Percentiles rank a stretch among this genome's conserved stretches.
phyloP scores from a whole-genome alignment of 1,284 basidiomycete genomes.

The Ganoderma meredithae region DNA sequence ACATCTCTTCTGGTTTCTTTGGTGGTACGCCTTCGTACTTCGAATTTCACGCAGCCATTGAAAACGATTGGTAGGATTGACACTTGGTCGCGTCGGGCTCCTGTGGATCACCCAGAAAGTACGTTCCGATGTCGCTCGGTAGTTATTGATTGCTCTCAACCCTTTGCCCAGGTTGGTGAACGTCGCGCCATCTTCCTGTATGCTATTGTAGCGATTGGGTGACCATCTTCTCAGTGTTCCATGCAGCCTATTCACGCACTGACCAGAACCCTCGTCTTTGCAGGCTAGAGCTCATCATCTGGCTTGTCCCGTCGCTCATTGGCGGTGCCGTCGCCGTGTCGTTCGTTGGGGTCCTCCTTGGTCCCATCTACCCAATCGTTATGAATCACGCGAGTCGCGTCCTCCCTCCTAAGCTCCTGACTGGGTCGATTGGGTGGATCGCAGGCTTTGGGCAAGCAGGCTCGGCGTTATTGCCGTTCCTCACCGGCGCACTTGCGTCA shows the following conservation, averaged over 20 bases:
- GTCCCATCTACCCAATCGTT: conserved; percentile 62
- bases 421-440: conserved; percentile 66
- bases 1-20: conserved; percentile 60
- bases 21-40: conserved; percentile 45
- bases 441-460: conserved; percentile 62
- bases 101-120: conserved; percentile 60
- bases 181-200: conserved; percentile 50
- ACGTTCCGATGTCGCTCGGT: conserved; percentile 1
- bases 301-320: conserved; percentile 67
- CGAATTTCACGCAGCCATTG: background rate
- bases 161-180: conserved; percentile 49
- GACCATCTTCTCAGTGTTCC: conserved; percentile 15
- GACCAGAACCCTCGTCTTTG: background rate
- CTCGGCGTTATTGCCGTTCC: conserved; percentile 61
- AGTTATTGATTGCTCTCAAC: background rate
- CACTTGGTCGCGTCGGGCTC: conserved; percentile 52
- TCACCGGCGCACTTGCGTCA: conserved; percentile 60
- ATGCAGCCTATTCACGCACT: background rate
- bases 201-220: conserved; percentile 45
- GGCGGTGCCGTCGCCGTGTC: conserved; percentile 61
- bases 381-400: conserved; percentile 58
- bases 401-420: conserved; percentile 59
- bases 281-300: conserved; percentile 62
- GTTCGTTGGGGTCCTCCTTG: conserved; percentile 58
- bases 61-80: conserved; percentile 43